Conservation (phyloP, 1,284 basidiomycete genomes). For the Marasmius fiardii region DNA sequence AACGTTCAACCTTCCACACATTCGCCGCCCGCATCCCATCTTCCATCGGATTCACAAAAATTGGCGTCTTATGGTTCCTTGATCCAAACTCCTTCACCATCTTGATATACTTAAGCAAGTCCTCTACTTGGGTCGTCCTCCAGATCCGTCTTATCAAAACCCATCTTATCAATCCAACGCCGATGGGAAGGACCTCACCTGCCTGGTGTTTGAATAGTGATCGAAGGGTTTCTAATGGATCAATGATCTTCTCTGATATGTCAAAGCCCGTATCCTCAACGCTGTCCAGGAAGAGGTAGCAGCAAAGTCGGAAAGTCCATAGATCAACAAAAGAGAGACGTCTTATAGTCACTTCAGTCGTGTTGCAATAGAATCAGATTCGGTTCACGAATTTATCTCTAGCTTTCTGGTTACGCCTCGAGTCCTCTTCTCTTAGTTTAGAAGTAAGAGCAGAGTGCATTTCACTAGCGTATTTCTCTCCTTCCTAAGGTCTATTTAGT, state of each 20-base stretch:
- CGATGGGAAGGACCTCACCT: conserved; percentile 11
- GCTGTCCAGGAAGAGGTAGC: too few species aligned
- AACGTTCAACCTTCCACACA: conserved; percentile 23
- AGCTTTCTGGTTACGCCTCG: conserved; percentile 13
- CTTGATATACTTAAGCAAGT: conserved; percentile 17
- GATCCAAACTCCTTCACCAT: conserved; percentile 14
- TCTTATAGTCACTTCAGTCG: neutral
- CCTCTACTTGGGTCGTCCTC: conserved; percentile 9
- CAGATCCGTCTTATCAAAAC: conserved; percentile 12
- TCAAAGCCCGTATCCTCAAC: too few species aligned
- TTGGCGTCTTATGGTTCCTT: conserved; percentile 20
- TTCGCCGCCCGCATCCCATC: conserved; percentile 20
- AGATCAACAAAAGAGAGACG: too few species aligned
- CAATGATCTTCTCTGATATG: neutral
- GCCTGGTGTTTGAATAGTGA: neutral
- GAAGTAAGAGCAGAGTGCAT: conserved; percentile 10
- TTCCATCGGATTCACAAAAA: conserved; percentile 22
- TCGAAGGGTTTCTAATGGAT: conserved; percentile 1
- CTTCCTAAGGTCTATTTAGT: conserved; percentile 5
- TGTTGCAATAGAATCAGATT: conserved; percentile 1
- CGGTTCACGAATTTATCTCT: conserved; percentile 11
- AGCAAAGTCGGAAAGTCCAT: too few species aligned
- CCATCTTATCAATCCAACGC: conserved; percentile 18
- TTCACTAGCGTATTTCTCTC: conserved; percentile 9
- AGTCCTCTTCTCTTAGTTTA: conserved; percentile 11